Evolutionary conservation across 2,329 filamentous ascomycete genomes (phyloP), one percentile per base, ranked within the genome.

Genomic region (Zopfia rhizophila): DNA sequence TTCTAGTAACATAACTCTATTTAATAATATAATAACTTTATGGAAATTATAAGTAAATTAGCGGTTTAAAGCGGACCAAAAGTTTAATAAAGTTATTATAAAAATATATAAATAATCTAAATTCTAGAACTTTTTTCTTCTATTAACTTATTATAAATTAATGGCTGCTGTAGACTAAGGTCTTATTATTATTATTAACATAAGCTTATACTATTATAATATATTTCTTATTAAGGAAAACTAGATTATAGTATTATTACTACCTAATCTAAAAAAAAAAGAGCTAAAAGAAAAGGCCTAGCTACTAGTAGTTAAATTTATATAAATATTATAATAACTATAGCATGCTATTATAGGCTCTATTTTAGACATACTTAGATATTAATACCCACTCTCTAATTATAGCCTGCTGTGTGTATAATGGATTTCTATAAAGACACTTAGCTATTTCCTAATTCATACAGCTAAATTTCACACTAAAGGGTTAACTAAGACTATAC

Each of bases 401-500:
- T 19, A 25, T 25, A 74, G 5, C 70, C 74, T 29, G 40, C 46
- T 41, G 11, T 36, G 12, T 1, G 16, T 50, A 5, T 50, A 37
- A 37, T 50, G 46, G 36, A 40, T 50, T 17, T 24, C 31, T 6
- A 50, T 37, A 2, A 37, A 31, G 22, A 7, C 11, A 17, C 10
- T 41, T 7, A 49, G 33, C n/a, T 22, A 37, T 2, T 40, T 49
- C 21, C 46, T 40, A 2, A 7, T 49, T 16, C 46, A 45, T 41
- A 68, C 70, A 0, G 68, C 72, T 0, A 72, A 72, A 8, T 38
- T 54, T 22, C 66, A 74, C 38, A 10, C 23, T 2, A 14, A 38
- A 6, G 30, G 38, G 3, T 57, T 51, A 6, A 21, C 21, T 0
- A 44, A 66, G 8, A 66, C 64, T 0, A 65, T 66, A 0, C 28